These are phyloP conservation scores for Botrytis fragariae DNA, from an alignment of 2,329 filamentous ascomycete species.

Conservation along the genomic window DNA sequence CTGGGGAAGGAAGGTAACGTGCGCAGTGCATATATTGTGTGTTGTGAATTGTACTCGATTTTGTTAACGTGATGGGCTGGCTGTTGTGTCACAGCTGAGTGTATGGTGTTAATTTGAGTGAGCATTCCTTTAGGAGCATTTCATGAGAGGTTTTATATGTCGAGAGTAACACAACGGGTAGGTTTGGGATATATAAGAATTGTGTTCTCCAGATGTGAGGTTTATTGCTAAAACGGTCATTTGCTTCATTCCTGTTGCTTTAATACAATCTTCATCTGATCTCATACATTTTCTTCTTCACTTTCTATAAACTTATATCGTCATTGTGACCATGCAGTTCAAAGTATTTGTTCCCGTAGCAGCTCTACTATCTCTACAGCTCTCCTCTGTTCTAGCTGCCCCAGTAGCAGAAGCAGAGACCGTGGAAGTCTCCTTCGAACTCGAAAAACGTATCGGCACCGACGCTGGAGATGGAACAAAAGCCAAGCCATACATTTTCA, in stretches of 20 bases:
- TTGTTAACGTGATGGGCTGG: not conserved
- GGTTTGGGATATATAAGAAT: not conserved
- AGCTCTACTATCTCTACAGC: not conserved
- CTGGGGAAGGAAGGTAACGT: not conserved
- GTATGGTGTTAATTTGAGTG: not conserved
- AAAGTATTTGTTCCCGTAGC: not conserved
- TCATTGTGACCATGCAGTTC: slow-evolving; percentile 7
- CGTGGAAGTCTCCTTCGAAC: not conserved
- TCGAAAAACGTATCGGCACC: slow-evolving; percentile 2
- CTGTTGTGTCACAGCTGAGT: not conserved
- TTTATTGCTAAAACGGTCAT: not conserved
- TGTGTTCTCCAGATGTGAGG: not conserved
- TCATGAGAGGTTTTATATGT: not conserved
- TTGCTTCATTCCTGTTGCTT: not conserved
- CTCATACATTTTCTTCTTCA: not conserved
- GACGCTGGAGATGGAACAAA: not conserved
- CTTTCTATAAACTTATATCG: not conserved
- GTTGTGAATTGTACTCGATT: not conserved
- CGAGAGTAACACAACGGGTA: not conserved
- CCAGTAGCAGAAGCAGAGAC: slow-evolving; percentile 8
- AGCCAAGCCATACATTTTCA: slow-evolving; percentile 8
- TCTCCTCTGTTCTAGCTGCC: slow-evolving; percentile 2
- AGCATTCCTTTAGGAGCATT: not conserved
- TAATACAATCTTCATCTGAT: not conserved
- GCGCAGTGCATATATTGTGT: not conserved